Base-by-base conservation (phyloP, 495 filamentous ascomycete species). In the Sabuloglossum arenarium region DNA sequence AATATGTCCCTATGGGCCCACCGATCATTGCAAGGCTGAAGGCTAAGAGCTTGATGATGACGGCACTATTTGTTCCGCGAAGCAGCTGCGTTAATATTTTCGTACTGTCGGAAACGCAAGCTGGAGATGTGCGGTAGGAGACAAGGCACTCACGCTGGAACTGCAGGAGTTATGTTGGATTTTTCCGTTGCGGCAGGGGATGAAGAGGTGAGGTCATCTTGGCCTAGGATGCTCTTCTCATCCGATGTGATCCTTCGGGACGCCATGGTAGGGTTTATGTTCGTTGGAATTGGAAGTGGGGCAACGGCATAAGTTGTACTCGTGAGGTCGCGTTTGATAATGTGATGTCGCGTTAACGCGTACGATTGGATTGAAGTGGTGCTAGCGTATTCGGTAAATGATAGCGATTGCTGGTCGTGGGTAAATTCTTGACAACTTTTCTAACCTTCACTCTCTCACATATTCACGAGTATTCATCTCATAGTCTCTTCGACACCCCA, bases 11-110 rank as follows among this genome's bases (percentile, higher is more conserved):
- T 58, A 98, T 81, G 28, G 91, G 91, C 31, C 80, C 70, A 3
- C 79, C 74, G 45, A 95, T 75, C 91, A 98, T 97, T 60, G 86
- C 91, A 14, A 86, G 72, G 6, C 89, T 91, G 69, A 96, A 96
- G 55, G 76, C 79, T 8, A 96, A 73, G 8, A 99, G 77, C 68
- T 96, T 97, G 58, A 80, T 70, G 55, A 99, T 93, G 53, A 96
- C 87, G 63, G 81, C 70, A 37, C 91, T 98, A 58, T 47, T 43
- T 6, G 6, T 29, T 19, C 8, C 21, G 34, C 24, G 27, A 50
- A 19, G 49, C 37, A 46, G 25, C 29, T 57, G 11, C 19, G n/a
- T 37, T 28, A 16, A n/a, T 55, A 39, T 34, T 55, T 31, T 43
- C 45, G 46, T 10, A 54, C 32, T 24, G 45, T 45, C 14, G 60